Conservation (phyloP, 1,139 yeast species). For the Hemisphaericaspora xylofermentans region DNA sequence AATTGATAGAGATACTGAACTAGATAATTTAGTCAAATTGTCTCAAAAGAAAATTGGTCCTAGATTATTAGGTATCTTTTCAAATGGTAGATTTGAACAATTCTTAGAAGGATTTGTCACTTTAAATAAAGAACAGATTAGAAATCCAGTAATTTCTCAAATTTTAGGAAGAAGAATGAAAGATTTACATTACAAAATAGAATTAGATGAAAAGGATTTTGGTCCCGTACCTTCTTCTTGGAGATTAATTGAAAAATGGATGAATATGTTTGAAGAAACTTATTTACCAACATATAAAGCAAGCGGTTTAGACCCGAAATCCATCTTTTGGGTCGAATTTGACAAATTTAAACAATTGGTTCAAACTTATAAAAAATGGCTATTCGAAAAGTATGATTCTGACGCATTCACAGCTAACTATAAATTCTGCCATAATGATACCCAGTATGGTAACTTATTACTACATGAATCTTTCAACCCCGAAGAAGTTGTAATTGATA, state of each 20-base stretch:
- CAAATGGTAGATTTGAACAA: conserved; percentile 91
- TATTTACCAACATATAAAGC: conserved; percentile 27
- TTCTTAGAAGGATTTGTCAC: conserved; percentile 79
- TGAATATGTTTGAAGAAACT: conserved; percentile 49
- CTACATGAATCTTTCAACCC: conserved; percentile 43
- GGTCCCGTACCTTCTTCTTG: conserved; percentile 56
- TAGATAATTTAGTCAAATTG: conserved; percentile 68
- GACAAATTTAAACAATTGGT: conserved; percentile 48
- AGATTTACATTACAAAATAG: conserved; percentile 81
- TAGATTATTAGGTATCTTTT: conserved; percentile 78
- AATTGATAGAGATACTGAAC: conserved; percentile 82
- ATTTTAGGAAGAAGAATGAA: conserved; percentile 96
- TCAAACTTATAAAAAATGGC: conserved; percentile 58
- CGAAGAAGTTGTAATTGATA: conserved; percentile 35
- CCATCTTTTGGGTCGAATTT: conserved; percentile 52
- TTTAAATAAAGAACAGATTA: conserved; percentile 66
- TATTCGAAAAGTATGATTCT: conserved; percentile 51
- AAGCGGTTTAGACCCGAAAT: conserved; percentile 31
- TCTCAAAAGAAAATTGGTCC: conserved; percentile 86
- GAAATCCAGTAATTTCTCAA: conserved; percentile 73
- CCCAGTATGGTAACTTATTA: conserved; percentile 90
- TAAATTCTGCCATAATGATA: conserved; percentile 90
- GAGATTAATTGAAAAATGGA: conserved; percentile 74
- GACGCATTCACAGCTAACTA: conserved; percentile 46
- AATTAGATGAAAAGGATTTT: conserved; percentile 53